These are phyloP conservation scores for Aurinia saxatilis DNA, from an alignment of 345 rosid species.

Conservation along the genomic window DNA sequence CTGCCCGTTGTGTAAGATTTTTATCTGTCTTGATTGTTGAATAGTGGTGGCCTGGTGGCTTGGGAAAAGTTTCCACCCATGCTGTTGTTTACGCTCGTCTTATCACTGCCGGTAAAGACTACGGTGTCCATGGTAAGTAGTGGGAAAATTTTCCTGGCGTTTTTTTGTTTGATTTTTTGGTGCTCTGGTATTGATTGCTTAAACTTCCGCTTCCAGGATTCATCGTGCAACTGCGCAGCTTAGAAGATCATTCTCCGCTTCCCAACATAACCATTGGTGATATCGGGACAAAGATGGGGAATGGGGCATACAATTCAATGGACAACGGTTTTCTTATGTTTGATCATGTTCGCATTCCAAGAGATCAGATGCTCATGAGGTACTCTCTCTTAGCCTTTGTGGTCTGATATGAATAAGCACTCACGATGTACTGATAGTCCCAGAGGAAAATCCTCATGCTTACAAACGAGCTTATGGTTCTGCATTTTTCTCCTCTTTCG, in stretches of 20 bases:
- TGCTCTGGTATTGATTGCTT: slow-evolving; percentile 8
- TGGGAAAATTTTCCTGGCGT: neutral
- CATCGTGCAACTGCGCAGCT: slow-evolving; percentile 86
- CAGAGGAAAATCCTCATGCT: slow-evolving; percentile 1
- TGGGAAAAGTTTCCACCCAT: slow-evolving; percentile 91
- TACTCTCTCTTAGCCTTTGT: slow-evolving; percentile 21
- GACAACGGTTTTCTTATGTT: slow-evolving; percentile 92
- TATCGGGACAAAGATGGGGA: slow-evolving; percentile 91
- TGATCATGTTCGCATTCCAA: slow-evolving; percentile 88
- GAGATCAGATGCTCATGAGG: slow-evolving; percentile 96
- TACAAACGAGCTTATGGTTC: neutral
- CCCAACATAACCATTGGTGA: slow-evolving; percentile 90
- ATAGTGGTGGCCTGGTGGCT: slow-evolving; percentile 99
- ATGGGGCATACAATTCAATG: slow-evolving; percentile 89
- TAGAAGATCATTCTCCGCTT: slow-evolving; percentile 96
- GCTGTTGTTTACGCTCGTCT: slow-evolving; percentile 94
- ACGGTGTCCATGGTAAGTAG: slow-evolving; percentile 83
- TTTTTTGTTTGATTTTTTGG: neutral
- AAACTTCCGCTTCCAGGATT: slow-evolving; percentile 54
- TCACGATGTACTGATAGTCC: neutral
- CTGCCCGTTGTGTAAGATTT: neutral
- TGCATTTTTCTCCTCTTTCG: slow-evolving; percentile 14
- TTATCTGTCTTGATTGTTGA: slow-evolving; percentile 7
- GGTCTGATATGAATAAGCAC: neutral
- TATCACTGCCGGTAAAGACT: slow-evolving; percentile 58